These are phyloP conservation scores for Boletellus ananiceps DNA, from an alignment of 768 basidiomycete species.

Conservation along the genomic window DNA sequence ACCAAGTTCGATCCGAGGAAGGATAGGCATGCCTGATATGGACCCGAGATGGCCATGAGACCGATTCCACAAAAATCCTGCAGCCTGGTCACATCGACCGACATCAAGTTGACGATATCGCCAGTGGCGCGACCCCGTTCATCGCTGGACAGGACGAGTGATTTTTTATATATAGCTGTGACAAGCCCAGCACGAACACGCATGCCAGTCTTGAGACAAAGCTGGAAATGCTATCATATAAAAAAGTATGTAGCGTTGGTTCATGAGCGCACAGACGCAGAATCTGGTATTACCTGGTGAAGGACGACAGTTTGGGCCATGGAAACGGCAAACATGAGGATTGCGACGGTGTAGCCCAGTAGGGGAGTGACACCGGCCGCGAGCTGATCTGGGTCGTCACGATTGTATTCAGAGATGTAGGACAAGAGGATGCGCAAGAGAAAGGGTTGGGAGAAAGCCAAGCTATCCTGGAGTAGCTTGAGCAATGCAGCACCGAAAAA, in stretches of 20 bases:
- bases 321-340: constrained; percentile 76
- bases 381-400: constrained; percentile 32
- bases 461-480: constrained; percentile 71
- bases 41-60: constrained; percentile 79
- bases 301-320: constrained; percentile 74
- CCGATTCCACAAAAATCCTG: constrained; percentile 82
- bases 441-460: constrained; percentile 87
- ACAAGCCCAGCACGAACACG: constrained; percentile 87
- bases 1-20: too few relatives aligned
- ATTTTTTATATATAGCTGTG: constrained; percentile 79
- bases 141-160: constrained; percentile 80
- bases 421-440: constrained; percentile 73
- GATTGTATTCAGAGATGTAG: constrained; percentile 74
- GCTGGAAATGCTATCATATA: constrained; percentile 72
- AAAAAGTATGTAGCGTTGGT: not conserved
- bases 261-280: not conserved
- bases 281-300: constrained; percentile 56
- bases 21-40: constrained; percentile 58
- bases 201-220: constrained; percentile 83
- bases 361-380: constrained; percentile 34
- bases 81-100: constrained; percentile 73
- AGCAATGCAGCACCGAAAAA: constrained; percentile 60
- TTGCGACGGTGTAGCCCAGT: constrained; percentile 73
- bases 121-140: constrained; percentile 79
- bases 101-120: constrained; percentile 94